Evolutionary conservation across 2,329 filamentous ascomycete genomes (phyloP), one percentile per base, ranked within the genome.

Genomic region (Cladophialophora bantiana): DNA sequence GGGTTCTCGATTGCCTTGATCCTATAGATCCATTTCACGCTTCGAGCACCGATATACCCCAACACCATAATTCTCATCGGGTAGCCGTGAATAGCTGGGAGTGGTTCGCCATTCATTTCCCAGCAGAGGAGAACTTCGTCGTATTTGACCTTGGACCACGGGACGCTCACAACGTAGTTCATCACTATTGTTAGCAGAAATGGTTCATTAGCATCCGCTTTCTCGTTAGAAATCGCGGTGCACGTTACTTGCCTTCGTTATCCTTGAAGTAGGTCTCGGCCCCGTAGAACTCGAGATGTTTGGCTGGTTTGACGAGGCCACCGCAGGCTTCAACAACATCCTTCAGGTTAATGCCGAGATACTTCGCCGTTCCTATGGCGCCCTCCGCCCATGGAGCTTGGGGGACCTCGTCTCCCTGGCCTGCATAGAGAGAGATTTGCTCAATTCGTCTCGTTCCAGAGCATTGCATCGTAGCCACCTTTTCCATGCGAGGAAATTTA

Each of bases 251-350:
- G 38, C 48, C 48, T 52, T 61, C 35, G 45, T 84, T 82, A 57
- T 87, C 85, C 75, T 92, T 91, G 80, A 91, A 89, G 73, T 92
- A 91, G 0, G 88, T 90, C 63, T 92, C 90, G 0, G 87, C 88
- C 0, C 89, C 89, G 64, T 85, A 88, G 53, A 92, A 83, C 70
- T 92, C 89, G 15, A 91, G 75, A 69, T 92, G 88, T 65, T 86
- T 84, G 0, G 81, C 87, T 1, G 80, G 78, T 1, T 81, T 77
- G 18, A 78, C 74, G 0, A 90, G 77, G 0, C 89, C 89, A 1
- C 89, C 89, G 65, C 89, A 91, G 66, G 86, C 78, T 69, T 91
- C 90, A 75, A 92, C 88, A 0, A 92, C 81, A 71, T 89, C 89
- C 74, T 90, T 90, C 15, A 91, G 78, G 36, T 83, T 86, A 10